These are phyloP conservation scores for Triticum urartu DNA, from an alignment of 176 grass and related monocot species.

Conservation along the genomic window DNA sequence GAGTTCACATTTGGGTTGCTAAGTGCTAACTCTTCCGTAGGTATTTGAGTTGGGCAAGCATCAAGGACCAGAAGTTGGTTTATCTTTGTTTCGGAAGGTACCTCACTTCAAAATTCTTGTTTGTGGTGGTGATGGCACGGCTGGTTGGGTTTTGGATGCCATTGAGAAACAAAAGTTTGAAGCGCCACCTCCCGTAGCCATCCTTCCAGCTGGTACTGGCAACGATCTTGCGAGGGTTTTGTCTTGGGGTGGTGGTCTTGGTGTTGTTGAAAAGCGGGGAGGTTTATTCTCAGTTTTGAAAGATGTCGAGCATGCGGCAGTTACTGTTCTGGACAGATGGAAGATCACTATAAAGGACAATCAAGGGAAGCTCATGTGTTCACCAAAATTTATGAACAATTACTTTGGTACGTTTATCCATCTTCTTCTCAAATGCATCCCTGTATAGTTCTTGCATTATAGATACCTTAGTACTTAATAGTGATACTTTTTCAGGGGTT, in stretches of 20 bases:
- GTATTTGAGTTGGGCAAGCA: conserved; percentile 83
- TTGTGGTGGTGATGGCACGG: conserved; percentile 89
- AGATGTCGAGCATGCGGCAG: conserved; percentile 68
- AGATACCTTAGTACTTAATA: conserved; percentile 8
- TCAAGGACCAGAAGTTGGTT: conserved; percentile 75
- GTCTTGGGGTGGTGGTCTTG: conserved; percentile 76
- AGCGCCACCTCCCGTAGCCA: conserved; percentile 73
- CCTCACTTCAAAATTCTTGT: conserved; percentile 86
- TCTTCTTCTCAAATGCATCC: conserved; percentile 14
- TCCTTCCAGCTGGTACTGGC: conserved; percentile 85
- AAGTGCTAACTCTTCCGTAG: conserved; percentile 31
- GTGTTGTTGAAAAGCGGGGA: conserved; percentile 59
- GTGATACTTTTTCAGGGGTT: conserved; percentile 54
- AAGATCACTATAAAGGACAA: conserved; percentile 55
- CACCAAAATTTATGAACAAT: conserved; percentile 76
- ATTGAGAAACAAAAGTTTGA: conserved; percentile 88
- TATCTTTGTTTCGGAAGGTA: conserved; percentile 66
- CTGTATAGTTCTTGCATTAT: conserved; percentile 7
- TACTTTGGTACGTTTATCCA: conserved; percentile 64
- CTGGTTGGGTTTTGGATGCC: conserved; percentile 75
- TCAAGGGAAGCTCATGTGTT: conserved; percentile 45
- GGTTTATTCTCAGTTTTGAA: conserved; percentile 62
- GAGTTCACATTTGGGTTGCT: background rate
- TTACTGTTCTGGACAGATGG: conserved; percentile 83
- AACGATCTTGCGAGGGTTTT: conserved; percentile 85